Conservation (phyloP, 306 rosid genomes). For the Coriaria nepalensis region DNA sequence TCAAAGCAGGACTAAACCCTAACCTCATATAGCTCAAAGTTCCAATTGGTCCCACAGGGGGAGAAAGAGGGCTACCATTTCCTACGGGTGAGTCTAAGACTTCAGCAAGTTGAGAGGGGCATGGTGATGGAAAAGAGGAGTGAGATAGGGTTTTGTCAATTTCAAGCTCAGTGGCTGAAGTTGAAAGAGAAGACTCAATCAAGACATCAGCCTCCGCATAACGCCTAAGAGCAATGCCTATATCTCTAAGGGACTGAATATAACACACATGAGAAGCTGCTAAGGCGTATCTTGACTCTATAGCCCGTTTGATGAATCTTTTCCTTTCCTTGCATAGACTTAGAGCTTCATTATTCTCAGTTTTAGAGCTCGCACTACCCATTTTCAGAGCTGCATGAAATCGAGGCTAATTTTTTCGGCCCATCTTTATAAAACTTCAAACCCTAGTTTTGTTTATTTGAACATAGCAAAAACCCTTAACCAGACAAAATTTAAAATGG, state of each 20-base stretch:
- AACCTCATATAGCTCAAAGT: slow-evolving; percentile 60
- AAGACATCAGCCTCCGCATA: slow-evolving; percentile 71
- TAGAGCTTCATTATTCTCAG: slow-evolving; percentile 62
- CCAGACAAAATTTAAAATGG: too few species aligned
- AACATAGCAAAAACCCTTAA: too few species aligned
- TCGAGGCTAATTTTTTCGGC: background rate
- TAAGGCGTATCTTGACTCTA: slow-evolving; percentile 72
- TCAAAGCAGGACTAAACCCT: slow-evolving; percentile 34
- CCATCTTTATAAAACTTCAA: slow-evolving; percentile 11
- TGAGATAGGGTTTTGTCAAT: slow-evolving; percentile 85
- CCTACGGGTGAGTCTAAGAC: slow-evolving; percentile 57
- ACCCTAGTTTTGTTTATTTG: background rate
- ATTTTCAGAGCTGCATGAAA: slow-evolving; percentile 29
- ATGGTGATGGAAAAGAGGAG: slow-evolving; percentile 73
- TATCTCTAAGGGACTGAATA: slow-evolving; percentile 47
- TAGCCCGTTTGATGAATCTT: slow-evolving; percentile 62
- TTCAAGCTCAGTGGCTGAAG: slow-evolving; percentile 37
- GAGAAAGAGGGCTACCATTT: slow-evolving; percentile 38
- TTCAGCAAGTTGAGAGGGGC: slow-evolving; percentile 52
- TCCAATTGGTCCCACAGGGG: slow-evolving; percentile 29
- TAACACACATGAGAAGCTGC: slow-evolving; percentile 87
- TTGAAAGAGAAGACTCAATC: slow-evolving; percentile 65
- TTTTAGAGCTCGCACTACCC: slow-evolving; percentile 74
- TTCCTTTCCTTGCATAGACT: slow-evolving; percentile 68
- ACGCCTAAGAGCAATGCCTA: slow-evolving; percentile 70